Percentiles rank a stretch among this genome's conserved stretches.
phyloP scores from a whole-genome alignment of 2,329 filamentous ascomycete genomes.

The Fusarium zealandicum region DNA sequence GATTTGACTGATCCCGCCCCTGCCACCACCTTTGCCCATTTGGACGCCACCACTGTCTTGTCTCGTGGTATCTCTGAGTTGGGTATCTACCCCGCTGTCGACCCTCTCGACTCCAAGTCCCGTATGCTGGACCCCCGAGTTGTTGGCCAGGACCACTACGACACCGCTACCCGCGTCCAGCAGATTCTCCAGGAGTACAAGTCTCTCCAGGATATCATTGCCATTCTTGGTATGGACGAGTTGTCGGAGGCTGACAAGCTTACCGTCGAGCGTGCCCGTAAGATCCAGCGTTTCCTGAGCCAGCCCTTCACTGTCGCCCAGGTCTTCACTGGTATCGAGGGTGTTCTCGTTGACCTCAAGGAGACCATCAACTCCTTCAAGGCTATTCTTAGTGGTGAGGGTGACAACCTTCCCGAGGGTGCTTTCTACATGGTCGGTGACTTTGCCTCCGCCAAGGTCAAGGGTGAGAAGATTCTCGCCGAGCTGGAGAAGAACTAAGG shows the following conservation, averaged over 20 bases:
- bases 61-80: conserved; percentile 99
- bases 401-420: conserved; percentile 94
- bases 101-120: conserved; percentile 99
- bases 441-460: conserved; percentile 87
- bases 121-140: conserved; percentile 99
- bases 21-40: conserved; percentile 98
- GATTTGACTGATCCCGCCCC: conserved; percentile 99
- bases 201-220: conserved; percentile 99
- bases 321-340: conserved; percentile 93
- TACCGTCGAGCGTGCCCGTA: conserved; percentile 99
- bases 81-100: conserved; percentile 99
- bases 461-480: conserved; percentile 99
- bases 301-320: conserved; percentile 94
- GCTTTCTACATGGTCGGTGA: conserved; percentile 98
- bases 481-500: conserved; percentile 76
- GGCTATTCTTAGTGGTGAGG: conserved; percentile 93
- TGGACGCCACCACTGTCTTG: conserved; percentile 99
- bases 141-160: conserved; percentile 97
- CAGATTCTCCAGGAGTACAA: conserved; percentile 99
- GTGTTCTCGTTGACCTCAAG: conserved; percentile 96
- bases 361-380: conserved; percentile 98
- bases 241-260: conserved; percentile 99
- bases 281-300: conserved; percentile 99
- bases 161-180: conserved; percentile 92
- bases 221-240: conserved; percentile 99